Evolutionary conservation across 441 rosid genomes (phyloP).

Genomic region (Pelargonium cotyledonis): DNA sequence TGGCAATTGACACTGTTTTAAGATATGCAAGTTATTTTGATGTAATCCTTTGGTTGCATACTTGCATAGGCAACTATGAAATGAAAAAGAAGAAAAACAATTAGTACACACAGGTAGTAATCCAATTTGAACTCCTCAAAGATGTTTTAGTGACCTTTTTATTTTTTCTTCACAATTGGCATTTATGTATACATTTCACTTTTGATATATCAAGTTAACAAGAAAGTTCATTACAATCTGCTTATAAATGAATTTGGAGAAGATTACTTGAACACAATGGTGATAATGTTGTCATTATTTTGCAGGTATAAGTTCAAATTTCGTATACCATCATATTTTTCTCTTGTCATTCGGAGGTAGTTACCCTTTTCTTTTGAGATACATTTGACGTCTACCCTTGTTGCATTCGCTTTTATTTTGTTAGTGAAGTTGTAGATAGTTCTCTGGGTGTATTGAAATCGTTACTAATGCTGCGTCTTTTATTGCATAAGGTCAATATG

Average conservation of each 20-base stretch:
- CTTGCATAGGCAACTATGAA: not conserved
- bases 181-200: not conserved
- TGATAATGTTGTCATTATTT: conserved; percentile 14
- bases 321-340: conserved; percentile 88
- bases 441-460: not conserved
- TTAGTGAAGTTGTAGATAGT: not conserved
- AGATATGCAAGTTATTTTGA: not conserved
- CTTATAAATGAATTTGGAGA: not conserved
- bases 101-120: not conserved
- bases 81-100: too few species aligned
- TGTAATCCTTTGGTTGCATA: not conserved
- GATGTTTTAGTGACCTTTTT: not conserved
- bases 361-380: conserved; percentile 3
- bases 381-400: conserved; percentile 8
- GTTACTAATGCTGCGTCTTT: not conserved
- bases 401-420: not conserved
- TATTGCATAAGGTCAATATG: not conserved
- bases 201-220: not conserved
- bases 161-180: not conserved
- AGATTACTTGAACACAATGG: not conserved
- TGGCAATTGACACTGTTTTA: not conserved
- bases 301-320: conserved; percentile 96
- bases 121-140: not conserved
- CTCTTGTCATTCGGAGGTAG: conserved; percentile 92
- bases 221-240: not conserved